Percentiles rank a stretch among this genome's conserved stretches.
phyloP scores from a whole-genome alignment of 2,329 filamentous ascomycete species.

The Zasmidium citrigriseum region DNA sequence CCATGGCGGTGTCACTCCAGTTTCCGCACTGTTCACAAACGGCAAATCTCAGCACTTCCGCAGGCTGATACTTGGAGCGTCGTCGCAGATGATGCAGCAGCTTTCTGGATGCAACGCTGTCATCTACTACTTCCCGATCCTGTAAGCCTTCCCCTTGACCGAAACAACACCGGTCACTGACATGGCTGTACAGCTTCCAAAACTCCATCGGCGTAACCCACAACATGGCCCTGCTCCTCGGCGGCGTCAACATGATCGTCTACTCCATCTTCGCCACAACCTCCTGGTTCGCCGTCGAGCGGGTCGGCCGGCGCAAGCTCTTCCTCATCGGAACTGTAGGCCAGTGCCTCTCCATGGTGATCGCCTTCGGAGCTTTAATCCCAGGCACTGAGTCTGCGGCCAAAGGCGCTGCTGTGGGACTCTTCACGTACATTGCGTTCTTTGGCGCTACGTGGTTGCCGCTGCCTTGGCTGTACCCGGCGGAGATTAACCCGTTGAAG shows the following conservation, averaged over 20 bases:
- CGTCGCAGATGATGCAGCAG: constrained; percentile 64
- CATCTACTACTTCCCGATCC: constrained; percentile 47
- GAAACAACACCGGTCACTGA: background rate
- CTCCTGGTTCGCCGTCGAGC: constrained; percentile 67
- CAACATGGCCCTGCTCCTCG: constrained; percentile 46
- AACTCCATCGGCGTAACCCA: constrained; percentile 52
- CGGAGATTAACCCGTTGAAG: constrained; percentile 46
- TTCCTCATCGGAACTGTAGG: constrained; percentile 49
- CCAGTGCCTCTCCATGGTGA: constrained; percentile 57
- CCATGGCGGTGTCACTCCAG: constrained; percentile 42
- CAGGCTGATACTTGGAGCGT: constrained; percentile 62
- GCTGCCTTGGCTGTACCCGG: constrained; percentile 35
- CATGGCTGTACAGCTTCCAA: constrained; percentile 24
- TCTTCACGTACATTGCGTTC: constrained; percentile 70
- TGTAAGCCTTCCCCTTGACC: constrained; percentile 17
- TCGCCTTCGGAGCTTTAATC: constrained; percentile 45
- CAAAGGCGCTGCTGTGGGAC: constrained; percentile 58
- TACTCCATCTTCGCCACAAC: constrained; percentile 58
- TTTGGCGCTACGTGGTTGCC: constrained; percentile 59
- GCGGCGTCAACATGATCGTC: constrained; percentile 55
- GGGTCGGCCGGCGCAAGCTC: constrained; percentile 54
- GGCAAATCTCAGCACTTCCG: constrained; percentile 68
- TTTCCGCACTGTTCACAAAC: constrained; percentile 59
- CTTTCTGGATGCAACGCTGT: constrained; percentile 54
- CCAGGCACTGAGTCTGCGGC: constrained; percentile 36